phyloP scores from a whole-genome alignment of 768 basidiomycete species.

The Asterophora parasitica region DNA sequence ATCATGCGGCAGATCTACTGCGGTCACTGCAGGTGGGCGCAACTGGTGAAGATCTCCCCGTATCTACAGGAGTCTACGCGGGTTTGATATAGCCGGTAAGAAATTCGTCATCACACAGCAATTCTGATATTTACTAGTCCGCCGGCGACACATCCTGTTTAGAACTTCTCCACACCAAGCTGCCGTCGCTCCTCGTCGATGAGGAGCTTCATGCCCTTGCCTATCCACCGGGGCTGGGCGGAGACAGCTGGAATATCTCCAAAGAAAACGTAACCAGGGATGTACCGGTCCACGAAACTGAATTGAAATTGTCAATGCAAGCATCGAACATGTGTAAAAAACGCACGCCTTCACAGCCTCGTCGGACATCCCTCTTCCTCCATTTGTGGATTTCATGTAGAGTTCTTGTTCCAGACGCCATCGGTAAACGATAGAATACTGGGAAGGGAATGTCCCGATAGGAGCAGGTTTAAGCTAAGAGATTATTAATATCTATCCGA shows the following conservation, averaged over 20 bases:
- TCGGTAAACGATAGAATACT: slow-evolving; percentile 61
- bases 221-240: slow-evolving; percentile 25
- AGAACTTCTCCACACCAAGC: slow-evolving; percentile 38
- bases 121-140: too few relatives aligned
- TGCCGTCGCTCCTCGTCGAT: slow-evolving; percentile 54
- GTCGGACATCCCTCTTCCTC: slow-evolving; percentile 87
- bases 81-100: too few relatives aligned
- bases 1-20: background rate
- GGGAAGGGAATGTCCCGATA: slow-evolving; percentile 21
- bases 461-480: slow-evolving; percentile 21
- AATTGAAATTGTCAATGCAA: slow-evolving; percentile 2
- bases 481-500: background rate
- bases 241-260: slow-evolving; percentile 35
- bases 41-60: background rate
- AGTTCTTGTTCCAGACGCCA: slow-evolving; percentile 93
- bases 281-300: slow-evolving; percentile 90
- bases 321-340: slow-evolving; percentile 13
- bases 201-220: slow-evolving; percentile 45
- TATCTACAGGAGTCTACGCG: too few relatives aligned
- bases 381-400: slow-evolving; percentile 79
- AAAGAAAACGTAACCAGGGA: slow-evolving; percentile 91
- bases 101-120: too few relatives aligned
- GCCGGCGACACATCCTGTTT: slow-evolving; percentile 12
- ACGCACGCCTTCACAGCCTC: slow-evolving; percentile 60
- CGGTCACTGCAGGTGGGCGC: background rate